Evolutionary conservation across 768 basidiomycete genomes (phyloP), one percentile per base, ranked within the genome.

Genomic region (Amyloporia xantha): DNA sequence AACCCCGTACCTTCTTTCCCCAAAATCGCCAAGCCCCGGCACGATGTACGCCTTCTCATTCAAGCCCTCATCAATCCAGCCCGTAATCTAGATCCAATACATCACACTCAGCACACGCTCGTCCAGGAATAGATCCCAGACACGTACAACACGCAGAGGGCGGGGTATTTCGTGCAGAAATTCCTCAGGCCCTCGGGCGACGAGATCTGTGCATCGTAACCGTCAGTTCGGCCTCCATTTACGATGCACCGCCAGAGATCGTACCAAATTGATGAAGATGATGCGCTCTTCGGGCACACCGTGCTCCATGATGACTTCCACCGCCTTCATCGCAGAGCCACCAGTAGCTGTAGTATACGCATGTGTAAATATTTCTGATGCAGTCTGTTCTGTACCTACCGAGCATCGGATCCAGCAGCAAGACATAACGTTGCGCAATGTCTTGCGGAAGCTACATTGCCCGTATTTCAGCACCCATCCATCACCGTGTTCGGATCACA

Each of bases 331-430:
- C 6, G 94, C 95, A 4, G 94, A 97, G 39, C 96, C 96, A 21
- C 96, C 96, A 0, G 95, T 98, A 0, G 95, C 95, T 79, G 53
- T 5, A n/a, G n/a, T n/a, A n/a, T n/a, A n/a, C n/a, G n/a, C n/a
- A n/a, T n/a, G n/a, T n/a, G n/a, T n/a, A n/a, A n/a, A n/a, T n/a
- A n/a, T n/a, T n/a, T n/a, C n/a, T n/a, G n/a, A n/a, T n/a, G n/a
- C n/a, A n/a, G n/a, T n/a, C n/a, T n/a, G n/a, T n/a, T n/a, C n/a
- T n/a, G n/a, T n/a, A n/a, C 83, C 44, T 59, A 91, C 92, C 91
- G 41, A 98, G 80, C 95, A 99, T 99, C 0, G 95, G 95, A 64
- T 99, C 95, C 19, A 99, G 79, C 12, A 99, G 80, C 30, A 99
- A 81, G 41, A 93, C 91, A 63, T 95, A 98, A 40, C 96, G 84